These are phyloP conservation scores for Cinchona pubescens DNA, from an alignment of 257 asterid genomes.

Conservation along the genomic window DNA sequence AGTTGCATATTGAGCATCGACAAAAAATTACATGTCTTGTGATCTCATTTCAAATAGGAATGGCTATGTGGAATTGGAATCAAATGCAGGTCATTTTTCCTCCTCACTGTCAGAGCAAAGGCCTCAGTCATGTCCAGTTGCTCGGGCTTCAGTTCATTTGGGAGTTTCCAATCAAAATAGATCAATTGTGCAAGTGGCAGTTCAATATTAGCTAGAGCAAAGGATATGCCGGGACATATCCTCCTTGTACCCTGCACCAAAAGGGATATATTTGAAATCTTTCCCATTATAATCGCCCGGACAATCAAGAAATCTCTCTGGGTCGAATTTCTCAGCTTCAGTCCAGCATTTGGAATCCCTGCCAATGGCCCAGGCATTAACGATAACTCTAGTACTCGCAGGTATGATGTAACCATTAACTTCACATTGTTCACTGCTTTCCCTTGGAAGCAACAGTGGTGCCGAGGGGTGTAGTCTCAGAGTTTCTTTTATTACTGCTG, in stretches of 20 bases:
- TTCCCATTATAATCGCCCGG: slow-evolving; percentile 11
- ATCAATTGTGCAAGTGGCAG: slow-evolving; percentile 18
- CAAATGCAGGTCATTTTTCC: slow-evolving; percentile 12
- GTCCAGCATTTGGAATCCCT: slow-evolving; percentile 12
- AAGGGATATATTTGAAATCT: slow-evolving; percentile 10
- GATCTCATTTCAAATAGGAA: no score
- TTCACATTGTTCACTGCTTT: slow-evolving; percentile 13
- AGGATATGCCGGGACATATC: slow-evolving; percentile 15
- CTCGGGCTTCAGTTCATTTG: slow-evolving; percentile 6
- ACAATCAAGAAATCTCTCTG: slow-evolving; percentile 16
- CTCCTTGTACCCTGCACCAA: slow-evolving; percentile 28
- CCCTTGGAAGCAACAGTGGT: slow-evolving; percentile 21
- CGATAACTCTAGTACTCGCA: slow-evolving; percentile 9
- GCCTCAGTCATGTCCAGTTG: slow-evolving; percentile 18
- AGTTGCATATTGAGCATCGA: no score
- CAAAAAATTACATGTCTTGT: no score
- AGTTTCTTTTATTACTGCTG: slow-evolving; percentile 21
- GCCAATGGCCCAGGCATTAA: slow-evolving; percentile 9
- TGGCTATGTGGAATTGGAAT: slow-evolving; percentile 1
- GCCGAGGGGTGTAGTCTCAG: slow-evolving; percentile 17
- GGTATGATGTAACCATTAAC: slow-evolving; percentile 20
- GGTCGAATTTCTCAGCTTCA: slow-evolving; percentile 14
- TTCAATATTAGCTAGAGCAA: slow-evolving; percentile 10
- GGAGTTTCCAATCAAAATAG: slow-evolving; percentile 21
- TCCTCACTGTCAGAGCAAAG: slow-evolving; percentile 1